A percentile compares a stretch with the other conserved stretches of the same genome.
Conservation (phyloP, 1,284 basidiomycete genomes). For the Austroboletus rostrupii region DNA sequence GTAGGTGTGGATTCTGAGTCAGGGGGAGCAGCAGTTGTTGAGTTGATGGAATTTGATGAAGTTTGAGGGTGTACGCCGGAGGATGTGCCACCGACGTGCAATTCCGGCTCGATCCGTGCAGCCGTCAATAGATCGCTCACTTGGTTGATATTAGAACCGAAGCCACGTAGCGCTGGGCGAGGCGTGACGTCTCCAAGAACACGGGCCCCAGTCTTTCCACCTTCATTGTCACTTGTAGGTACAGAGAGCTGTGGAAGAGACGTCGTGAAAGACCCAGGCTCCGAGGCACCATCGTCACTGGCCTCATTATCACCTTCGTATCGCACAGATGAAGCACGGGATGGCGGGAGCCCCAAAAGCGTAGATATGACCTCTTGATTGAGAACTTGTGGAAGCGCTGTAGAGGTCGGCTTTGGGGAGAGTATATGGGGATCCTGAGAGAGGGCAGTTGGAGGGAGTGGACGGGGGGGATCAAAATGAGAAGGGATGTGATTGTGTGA, state of each 20-base stretch:
- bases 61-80: constrained; percentile 10
- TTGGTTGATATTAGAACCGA: constrained; percentile 33
- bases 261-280: constrained; percentile 40
- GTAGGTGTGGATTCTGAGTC: constrained; percentile 10
- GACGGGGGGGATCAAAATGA: constrained; percentile 5
- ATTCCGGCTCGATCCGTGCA: constrained; percentile 20
- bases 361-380: constrained; percentile 61
- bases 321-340: constrained; percentile 50
- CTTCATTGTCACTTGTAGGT: constrained; percentile 11
- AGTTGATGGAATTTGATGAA: background rate
- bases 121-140: constrained; percentile 30
- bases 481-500: constrained; percentile 3
- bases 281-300: constrained; percentile 40
- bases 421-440: constrained; percentile 33
- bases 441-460: constrained; percentile 14
- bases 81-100: constrained; percentile 3
- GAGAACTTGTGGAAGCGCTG: constrained; percentile 51
- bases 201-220: constrained; percentile 15
- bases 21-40: background rate
- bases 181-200: constrained; percentile 49
- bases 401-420: constrained; percentile 46
- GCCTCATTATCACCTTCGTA: constrained; percentile 65
- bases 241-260: constrained; percentile 32
- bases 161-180: constrained; percentile 38
- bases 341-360: constrained; percentile 49